Evolutionary conservation across 2,329 filamentous ascomycete genomes (phyloP).

Genomic region (Cladosporium sp.): DNA sequence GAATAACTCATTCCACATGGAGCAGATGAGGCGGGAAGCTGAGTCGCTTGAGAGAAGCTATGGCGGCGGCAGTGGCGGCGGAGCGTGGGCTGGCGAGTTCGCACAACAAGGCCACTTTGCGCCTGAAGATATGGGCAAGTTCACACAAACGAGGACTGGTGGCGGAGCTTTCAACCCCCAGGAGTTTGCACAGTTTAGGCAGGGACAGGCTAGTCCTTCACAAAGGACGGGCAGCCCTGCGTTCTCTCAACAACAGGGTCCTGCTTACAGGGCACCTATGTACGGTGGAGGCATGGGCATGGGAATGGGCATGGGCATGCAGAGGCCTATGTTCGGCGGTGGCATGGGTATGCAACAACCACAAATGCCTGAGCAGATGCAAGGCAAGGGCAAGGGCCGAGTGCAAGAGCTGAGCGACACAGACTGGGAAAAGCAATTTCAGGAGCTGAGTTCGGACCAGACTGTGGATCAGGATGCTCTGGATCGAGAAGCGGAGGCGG

Average conservation of each 20-base stretch:
- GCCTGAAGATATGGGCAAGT: slow-evolving; percentile 20
- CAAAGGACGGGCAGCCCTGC: slow-evolving; percentile 57
- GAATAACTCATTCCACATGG: slow-evolving; percentile 60
- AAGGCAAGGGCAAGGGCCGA: slow-evolving; percentile 73
- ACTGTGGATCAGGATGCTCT: slow-evolving; percentile 47
- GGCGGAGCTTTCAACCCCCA: slow-evolving; percentile 63
- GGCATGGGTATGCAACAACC: slow-evolving; percentile 49
- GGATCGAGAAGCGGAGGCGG: slow-evolving; percentile 63
- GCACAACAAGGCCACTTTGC: slow-evolving; percentile 23
- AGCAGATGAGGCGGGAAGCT: slow-evolving; percentile 61
- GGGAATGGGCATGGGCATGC: slow-evolving; percentile 48
- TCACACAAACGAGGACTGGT: slow-evolving; percentile 16
- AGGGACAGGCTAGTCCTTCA: slow-evolving; percentile 58
- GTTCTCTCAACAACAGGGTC: slow-evolving; percentile 27
- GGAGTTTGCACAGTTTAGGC: slow-evolving; percentile 84
- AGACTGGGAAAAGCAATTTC: slow-evolving; percentile 96
- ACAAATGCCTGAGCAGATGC: slow-evolving; percentile 21
- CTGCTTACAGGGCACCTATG: slow-evolving; percentile 58
- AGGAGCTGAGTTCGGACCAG: slow-evolving; percentile 71
- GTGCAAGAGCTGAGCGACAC: slow-evolving; percentile 89
- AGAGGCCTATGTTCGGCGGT: slow-evolving; percentile 34
- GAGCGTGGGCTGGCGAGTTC: slow-evolving; percentile 31
- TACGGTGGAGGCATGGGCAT: slow-evolving; percentile 50
- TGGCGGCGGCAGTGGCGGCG: slow-evolving; percentile 21
- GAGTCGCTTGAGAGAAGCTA: slow-evolving; percentile 41